phyloP scores from a whole-genome alignment of 495 filamentous ascomycete species.

The Aspergillus kassunensis region DNA sequence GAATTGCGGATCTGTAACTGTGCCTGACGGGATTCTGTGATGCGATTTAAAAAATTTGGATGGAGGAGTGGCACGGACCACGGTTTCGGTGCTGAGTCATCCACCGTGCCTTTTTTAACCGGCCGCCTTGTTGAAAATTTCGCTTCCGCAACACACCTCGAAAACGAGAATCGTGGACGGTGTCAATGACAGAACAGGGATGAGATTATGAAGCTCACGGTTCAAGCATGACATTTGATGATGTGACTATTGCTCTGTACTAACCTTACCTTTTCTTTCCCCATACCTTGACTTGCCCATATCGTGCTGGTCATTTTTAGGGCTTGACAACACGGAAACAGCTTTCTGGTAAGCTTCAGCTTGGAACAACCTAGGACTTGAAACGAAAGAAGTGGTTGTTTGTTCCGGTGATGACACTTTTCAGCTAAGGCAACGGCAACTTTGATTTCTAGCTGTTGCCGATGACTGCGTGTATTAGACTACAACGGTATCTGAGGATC shows the following conservation, averaged over 20 bases:
- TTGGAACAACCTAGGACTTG: slow-evolving; percentile 9
- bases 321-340: no score
- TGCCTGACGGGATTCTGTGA: neutral
- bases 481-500: slow-evolving; percentile 99
- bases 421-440: slow-evolving; percentile 51
- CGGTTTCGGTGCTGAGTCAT: slow-evolving; percentile 29
- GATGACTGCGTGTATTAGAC: slow-evolving; percentile 72
- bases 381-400: slow-evolving; percentile 12
- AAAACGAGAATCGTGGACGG: neutral
- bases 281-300: neutral
- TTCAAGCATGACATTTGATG: slow-evolving; percentile 15
- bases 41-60: slow-evolving; percentile 20
- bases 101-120: slow-evolving; percentile 25
- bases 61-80: slow-evolving; percentile 18
- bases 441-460: slow-evolving; percentile 73
- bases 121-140: slow-evolving; percentile 14
- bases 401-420: slow-evolving; percentile 43
- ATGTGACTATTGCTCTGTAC: slow-evolving; percentile 2
- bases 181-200: slow-evolving; percentile 5
- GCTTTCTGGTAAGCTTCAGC: slow-evolving; percentile 27
- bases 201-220: slow-evolving; percentile 17
- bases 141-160: slow-evolving; percentile 14
- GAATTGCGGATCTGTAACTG: slow-evolving; percentile 4
- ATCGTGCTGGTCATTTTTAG: slow-evolving; percentile 6
- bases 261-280: slow-evolving; percentile 13